Evolutionary conservation across 306 rosid species (phyloP), one percentile per base, ranked within the genome.

Genomic region (Echinosophora koreensis): DNA sequence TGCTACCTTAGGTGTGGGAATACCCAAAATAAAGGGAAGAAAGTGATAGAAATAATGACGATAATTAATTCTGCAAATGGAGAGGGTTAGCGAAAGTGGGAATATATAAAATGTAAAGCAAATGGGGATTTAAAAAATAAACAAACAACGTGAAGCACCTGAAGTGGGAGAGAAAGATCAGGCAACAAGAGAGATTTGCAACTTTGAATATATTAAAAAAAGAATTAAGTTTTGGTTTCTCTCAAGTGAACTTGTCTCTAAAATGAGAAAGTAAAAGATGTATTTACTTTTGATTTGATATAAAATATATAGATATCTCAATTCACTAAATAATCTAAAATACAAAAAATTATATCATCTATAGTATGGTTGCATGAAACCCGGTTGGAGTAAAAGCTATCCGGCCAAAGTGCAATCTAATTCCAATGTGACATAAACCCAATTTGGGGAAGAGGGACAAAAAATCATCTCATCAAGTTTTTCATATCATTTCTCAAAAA

Each of bases 1-100:
- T 83, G 87, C 86, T 63, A 83, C 91, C 89, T 77, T 68, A 52
- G 76, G 66, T 67, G 88, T 51, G 41, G 58, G 22, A 81, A 85
- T 68, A 56, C 38, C 66, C 34, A 68, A 75, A 69, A 64, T 65
- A 58, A 41, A 71, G 65, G 62, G 16, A 27, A 7, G 52, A 44
- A 70, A 51, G 69, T 17, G 59, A 54, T 28, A 8, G 14, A 50
- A 78, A 13, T 50, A 39, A 63, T 57, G 77, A 18, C 3, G 17
- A 71, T 65, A 67, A 28, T 54, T 68, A 54, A 58, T 64, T 56
- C 5, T 3, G 50, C 17, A 18, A 71, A 32, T 66, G 46, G 56
- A 32, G 74, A 62, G 65, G 68, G 34, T 47, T 46, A 72, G 30
- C 73, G 52, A 72, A 81, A 71, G 59, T 22, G 17, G 77, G 69